Conservation (phyloP, 1,284 basidiomycete genomes). For the Rhodofomes roseus region DNA sequence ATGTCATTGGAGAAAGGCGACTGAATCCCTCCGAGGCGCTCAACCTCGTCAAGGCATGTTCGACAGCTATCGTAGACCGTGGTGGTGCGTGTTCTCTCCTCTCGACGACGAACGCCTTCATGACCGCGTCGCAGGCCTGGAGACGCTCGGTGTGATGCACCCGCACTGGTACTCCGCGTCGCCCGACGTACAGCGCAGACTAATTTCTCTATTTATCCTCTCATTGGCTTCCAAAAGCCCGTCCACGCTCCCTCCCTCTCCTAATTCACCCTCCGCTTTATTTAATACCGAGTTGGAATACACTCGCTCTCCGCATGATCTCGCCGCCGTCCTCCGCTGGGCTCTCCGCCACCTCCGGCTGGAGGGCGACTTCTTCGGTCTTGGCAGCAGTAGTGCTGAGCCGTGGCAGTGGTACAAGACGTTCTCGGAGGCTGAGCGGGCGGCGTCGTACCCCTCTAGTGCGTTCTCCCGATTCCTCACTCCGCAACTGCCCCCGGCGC, state of each 20-base stretch:
- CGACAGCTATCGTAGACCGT: slow-evolving; percentile 55
- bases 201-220: slow-evolving; percentile 68
- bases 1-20: slow-evolving; percentile 49
- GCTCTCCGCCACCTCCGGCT: slow-evolving; percentile 66
- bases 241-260: slow-evolving; percentile 45
- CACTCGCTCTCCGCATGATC: slow-evolving; percentile 65
- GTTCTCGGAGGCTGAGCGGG: slow-evolving; percentile 57
- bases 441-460: slow-evolving; percentile 49
- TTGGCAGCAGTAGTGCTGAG: slow-evolving; percentile 17
- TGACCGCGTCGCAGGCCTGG: slow-evolving; percentile 46
- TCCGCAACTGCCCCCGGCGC: slow-evolving; percentile 51
- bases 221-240: slow-evolving; percentile 48
- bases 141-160: slow-evolving; percentile 75
- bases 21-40: slow-evolving; percentile 59
- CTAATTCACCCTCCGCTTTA: slow-evolving; percentile 39
- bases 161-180: slow-evolving; percentile 77
- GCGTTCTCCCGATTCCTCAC: slow-evolving; percentile 58
- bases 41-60: slow-evolving; percentile 58
- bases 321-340: slow-evolving; percentile 78
- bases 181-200: slow-evolving; percentile 57
- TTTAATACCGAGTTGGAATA: slow-evolving; percentile 64
- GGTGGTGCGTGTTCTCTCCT: slow-evolving; percentile 36
- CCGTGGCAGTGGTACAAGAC: slow-evolving; percentile 61
- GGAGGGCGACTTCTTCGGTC: slow-evolving; percentile 52
- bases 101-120: background rate